A percentile compares a stretch with the other conserved stretches of the same genome.
Evolutionary conservation across 352 stramenopile genomes (phyloP).

Genomic region (Phytophthora cajani): DNA sequence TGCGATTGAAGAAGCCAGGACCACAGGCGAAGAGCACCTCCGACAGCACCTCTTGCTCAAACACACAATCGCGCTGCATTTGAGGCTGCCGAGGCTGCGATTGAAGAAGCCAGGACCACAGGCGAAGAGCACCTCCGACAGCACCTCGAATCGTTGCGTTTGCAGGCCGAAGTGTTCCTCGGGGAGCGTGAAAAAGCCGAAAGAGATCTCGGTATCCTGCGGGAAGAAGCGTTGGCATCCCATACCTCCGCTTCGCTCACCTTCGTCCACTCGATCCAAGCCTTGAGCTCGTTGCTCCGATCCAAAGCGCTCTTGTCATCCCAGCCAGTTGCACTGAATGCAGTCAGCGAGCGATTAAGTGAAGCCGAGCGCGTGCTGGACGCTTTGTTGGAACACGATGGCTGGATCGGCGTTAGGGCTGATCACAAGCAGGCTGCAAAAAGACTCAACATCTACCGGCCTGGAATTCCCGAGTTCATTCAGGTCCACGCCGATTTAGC

Average conservation of each 20-base stretch:
- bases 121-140: constrained; percentile 53
- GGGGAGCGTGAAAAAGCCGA: constrained; percentile 42
- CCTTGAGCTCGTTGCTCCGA: constrained; percentile 44
- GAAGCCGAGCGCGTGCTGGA: constrained; percentile 59
- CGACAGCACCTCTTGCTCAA: constrained; percentile 50
- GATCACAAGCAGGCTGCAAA: constrained; percentile 30
- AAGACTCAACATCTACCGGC: constrained; percentile 63
- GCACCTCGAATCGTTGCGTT: constrained; percentile 50
- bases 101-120: constrained; percentile 44
- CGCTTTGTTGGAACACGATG: constrained; percentile 51
- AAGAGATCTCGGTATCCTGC: constrained; percentile 33
- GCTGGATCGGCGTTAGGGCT: constrained; percentile 57
- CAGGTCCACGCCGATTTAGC: constrained; percentile 58
- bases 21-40: constrained; percentile 48
- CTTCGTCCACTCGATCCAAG: constrained; percentile 52
- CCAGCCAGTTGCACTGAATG: constrained; percentile 12
- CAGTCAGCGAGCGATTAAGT: constrained; percentile 26
- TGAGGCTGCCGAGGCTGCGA: constrained; percentile 30
- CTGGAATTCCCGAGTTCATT: constrained; percentile 58
- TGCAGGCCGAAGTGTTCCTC: constrained; percentile 47
- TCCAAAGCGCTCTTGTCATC: constrained; percentile 37
- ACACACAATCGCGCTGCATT: constrained; percentile 39
- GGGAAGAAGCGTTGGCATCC: constrained; percentile 23
- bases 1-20: constrained; percentile 48
- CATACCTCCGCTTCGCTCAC: constrained; percentile 35